Conservation (phyloP, 306 rosid species). For the Ormosia semicastrata region DNA sequence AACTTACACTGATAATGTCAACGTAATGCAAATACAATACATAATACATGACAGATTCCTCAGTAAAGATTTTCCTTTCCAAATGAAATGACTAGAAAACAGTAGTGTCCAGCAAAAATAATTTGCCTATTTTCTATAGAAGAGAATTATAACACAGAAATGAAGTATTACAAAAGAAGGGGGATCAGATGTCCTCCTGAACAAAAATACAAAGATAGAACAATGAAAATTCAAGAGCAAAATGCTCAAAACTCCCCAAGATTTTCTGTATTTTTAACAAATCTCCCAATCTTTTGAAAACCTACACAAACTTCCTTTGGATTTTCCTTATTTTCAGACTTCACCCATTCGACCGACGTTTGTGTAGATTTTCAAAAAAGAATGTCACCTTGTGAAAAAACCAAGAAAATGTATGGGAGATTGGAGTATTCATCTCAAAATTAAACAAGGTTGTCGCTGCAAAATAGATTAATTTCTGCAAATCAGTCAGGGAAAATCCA, state of each 20-base stretch:
- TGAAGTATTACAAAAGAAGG: not conserved
- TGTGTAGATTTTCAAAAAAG: not conserved
- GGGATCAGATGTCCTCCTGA: not conserved
- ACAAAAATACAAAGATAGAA: not conserved
- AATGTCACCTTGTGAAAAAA: not conserved
- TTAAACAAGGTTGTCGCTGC: too few species aligned
- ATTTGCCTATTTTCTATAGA: not conserved
- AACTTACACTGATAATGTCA: not conserved
- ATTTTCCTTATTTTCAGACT: not conserved
- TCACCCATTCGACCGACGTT: not conserved
- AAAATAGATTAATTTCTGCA: too few species aligned
- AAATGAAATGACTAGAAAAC: not conserved
- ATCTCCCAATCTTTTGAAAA: not conserved
- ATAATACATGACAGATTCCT: not conserved
- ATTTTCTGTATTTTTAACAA: not conserved
- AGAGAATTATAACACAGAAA: not conserved
- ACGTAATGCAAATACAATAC: not conserved
- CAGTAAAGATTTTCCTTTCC: not conserved
- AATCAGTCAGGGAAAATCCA: too few species aligned
- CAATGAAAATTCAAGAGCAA: not conserved
- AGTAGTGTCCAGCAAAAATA: not conserved
- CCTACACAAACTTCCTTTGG: not conserved
- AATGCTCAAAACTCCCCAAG: not conserved
- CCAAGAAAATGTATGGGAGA: not conserved
- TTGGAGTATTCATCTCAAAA: not conserved